phyloP scores from a whole-genome alignment of 31 red algal genomes.

The Odonthalia washingtoniensis region DNA sequence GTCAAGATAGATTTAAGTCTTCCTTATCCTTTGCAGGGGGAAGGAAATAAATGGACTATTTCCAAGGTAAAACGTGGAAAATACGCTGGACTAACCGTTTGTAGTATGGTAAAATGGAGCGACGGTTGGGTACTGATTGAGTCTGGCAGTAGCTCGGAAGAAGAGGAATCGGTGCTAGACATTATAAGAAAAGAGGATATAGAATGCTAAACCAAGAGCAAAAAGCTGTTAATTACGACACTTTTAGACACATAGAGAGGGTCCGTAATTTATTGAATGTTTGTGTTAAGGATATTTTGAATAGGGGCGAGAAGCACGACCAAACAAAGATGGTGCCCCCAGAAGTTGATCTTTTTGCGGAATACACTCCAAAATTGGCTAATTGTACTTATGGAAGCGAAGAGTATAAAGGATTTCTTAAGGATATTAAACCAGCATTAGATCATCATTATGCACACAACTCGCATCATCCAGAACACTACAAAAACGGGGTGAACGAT shows the following conservation, averaged over 20 bases:
- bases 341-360: not conserved
- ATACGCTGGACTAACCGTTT: too few relatives aligned
- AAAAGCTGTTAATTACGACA: conserved; percentile 1
- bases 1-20: too few relatives aligned
- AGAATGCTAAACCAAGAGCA: too few relatives aligned
- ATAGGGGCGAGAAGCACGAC: not conserved
- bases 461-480: conserved; percentile 21
- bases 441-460: conserved; percentile 23
- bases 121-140: too few relatives aligned
- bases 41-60: too few relatives aligned
- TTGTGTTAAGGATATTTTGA: not conserved
- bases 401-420: conserved; percentile 15
- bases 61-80: too few relatives aligned
- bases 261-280: conserved; percentile 5
- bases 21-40: too few relatives aligned
- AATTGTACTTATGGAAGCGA: not conserved
- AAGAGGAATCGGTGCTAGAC: too few relatives aligned
- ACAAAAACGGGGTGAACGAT: conserved; percentile 9
- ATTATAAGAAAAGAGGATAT: too few relatives aligned
- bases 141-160: too few relatives aligned
- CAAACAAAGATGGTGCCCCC: not conserved
- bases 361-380: conserved; percentile 3
- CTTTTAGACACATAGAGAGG: conserved; percentile 9
- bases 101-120: too few relatives aligned
- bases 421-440: not conserved